These are phyloP conservation scores for Tricholoma saponaceum DNA, from an alignment of 768 basidiomycete genomes.

Conservation along the genomic window DNA sequence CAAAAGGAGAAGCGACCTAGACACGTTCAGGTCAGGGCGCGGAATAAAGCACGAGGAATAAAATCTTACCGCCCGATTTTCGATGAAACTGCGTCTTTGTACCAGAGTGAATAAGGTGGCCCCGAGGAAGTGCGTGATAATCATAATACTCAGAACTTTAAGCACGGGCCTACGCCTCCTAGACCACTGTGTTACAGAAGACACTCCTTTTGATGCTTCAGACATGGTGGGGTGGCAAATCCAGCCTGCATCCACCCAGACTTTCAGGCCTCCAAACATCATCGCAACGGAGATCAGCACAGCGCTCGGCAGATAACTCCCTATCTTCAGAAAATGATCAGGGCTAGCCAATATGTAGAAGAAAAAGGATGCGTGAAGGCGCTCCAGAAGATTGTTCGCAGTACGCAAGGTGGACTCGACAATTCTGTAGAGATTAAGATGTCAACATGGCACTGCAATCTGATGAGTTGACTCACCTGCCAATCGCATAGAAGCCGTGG, in stretches of 20 bases:
- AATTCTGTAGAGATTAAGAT: conserved; percentile 40
- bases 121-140: conserved; percentile 54
- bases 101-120: conserved; percentile 44
- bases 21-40: background rate
- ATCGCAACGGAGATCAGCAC: conserved; percentile 81
- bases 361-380: conserved; percentile 97
- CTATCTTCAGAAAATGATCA: conserved; percentile 80
- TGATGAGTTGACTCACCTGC: conserved; percentile 51
- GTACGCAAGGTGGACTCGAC: conserved; percentile 88
- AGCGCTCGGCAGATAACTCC: conserved; percentile 84
- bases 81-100: conserved; percentile 40
- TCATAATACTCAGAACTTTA: conserved; percentile 47
- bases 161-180: conserved; percentile 52
- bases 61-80: conserved; percentile 35
- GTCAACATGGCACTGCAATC: background rate
- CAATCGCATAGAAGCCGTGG: conserved; percentile 92
- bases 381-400: conserved; percentile 90
- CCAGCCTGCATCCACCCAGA: conserved; percentile 72
- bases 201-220: conserved; percentile 11
- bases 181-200: conserved; percentile 31
- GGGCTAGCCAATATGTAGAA: conserved; percentile 78
- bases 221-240: conserved; percentile 16
- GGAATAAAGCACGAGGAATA: background rate
- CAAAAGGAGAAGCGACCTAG: conserved; percentile 20
- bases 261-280: conserved; percentile 76